Base-by-base conservation (phyloP, 768 basidiomycete genomes). In the Lactarius hatsudake region DNA sequence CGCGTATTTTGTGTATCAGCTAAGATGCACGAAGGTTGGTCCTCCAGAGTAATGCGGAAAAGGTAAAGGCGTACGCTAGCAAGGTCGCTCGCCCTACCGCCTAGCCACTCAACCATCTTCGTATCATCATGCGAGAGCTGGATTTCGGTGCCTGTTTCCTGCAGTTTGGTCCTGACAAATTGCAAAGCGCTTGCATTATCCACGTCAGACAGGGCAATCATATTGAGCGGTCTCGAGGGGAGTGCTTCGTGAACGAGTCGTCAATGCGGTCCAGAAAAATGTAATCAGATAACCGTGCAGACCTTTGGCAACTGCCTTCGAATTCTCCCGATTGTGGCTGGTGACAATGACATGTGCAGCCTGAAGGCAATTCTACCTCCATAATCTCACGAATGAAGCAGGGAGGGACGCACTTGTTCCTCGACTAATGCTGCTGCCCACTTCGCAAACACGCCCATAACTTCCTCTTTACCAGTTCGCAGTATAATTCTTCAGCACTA, bases 261-360 rank as follows among this genome's bases (percentile, higher is more conserved):
- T 66, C 36, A 56, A 55, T 62, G 38, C 26, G 12, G 59, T 57
- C 36, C 15, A 51, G 45, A 9, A 28, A 28, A 59, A 53, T n/a
- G 10, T 12, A 34, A 57, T 12, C 36, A 55, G 69, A 20, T 72
- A 32, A 28, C 28, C 42, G 48, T 13, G 59, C 76, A 6, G 48
- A 90, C 93, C 89, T 81, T 89, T 90, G 0, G 93, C 87, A 8
- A 98, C 79, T n/a, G 84, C 81, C 74, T 94, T 97, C 1, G 87
- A 81, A 65, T 96, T 90, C 72, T 94, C 94, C 32, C 91, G 85
- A 71, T 94, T 94, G 74, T 98, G 93, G 71, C 93, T 93, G 54
- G 95, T 79, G 40, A 98, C 86, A 58, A 99, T 81, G 56, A 97
- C 94, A 76, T 98, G 96, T 0, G 96, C 96, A 64, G 93, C 80